Evolutionary conservation across 1,284 basidiomycete genomes (phyloP).

Genomic region (Pseudozyma sp.): DNA sequence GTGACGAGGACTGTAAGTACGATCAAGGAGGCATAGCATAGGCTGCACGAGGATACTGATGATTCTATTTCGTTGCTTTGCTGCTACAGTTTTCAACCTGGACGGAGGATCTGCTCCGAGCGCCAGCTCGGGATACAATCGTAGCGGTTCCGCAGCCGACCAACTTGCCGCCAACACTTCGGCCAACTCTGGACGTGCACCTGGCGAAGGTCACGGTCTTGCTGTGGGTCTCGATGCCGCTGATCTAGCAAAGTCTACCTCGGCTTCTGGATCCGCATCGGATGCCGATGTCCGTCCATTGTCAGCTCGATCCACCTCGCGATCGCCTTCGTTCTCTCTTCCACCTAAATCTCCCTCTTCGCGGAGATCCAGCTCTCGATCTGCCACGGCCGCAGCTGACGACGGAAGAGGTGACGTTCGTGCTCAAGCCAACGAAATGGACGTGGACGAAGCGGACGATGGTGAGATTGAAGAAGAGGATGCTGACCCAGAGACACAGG

Average conservation of each 20-base stretch:
- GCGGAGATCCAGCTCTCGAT: constrained; percentile 55
- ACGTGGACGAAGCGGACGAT: constrained; percentile 39
- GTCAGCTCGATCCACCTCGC: constrained; percentile 33
- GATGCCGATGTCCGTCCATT: constrained; percentile 10
- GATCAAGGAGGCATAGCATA: not conserved
- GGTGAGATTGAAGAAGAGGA: constrained; percentile 55
- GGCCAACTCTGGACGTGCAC: constrained; percentile 53
- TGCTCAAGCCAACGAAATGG: constrained; percentile 49
- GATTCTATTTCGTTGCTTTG: not conserved
- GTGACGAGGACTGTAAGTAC: constrained; percentile 58
- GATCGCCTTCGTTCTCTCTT: constrained; percentile 56
- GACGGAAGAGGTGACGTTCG: constrained; percentile 50
- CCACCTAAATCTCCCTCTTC: constrained; percentile 52
- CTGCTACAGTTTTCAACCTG: constrained; percentile 52
- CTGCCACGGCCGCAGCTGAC: constrained; percentile 40
- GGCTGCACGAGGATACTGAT: not conserved
- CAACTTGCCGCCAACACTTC: constrained; percentile 61
- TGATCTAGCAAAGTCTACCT: constrained; percentile 34
- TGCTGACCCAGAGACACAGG: constrained; percentile 29
- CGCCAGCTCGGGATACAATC: constrained; percentile 11
- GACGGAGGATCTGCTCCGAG: constrained; percentile 40
- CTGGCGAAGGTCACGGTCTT: constrained; percentile 26
- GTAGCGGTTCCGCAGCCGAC: constrained; percentile 46
- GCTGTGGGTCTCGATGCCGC: constrained; percentile 56
- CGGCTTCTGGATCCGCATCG: not conserved